A percentile compares a stretch with the other conserved stretches of the same genome.
Evolutionary conservation across 495 filamentous ascomycete genomes (phyloP).

Genomic region (Zalerion maritima): DNA sequence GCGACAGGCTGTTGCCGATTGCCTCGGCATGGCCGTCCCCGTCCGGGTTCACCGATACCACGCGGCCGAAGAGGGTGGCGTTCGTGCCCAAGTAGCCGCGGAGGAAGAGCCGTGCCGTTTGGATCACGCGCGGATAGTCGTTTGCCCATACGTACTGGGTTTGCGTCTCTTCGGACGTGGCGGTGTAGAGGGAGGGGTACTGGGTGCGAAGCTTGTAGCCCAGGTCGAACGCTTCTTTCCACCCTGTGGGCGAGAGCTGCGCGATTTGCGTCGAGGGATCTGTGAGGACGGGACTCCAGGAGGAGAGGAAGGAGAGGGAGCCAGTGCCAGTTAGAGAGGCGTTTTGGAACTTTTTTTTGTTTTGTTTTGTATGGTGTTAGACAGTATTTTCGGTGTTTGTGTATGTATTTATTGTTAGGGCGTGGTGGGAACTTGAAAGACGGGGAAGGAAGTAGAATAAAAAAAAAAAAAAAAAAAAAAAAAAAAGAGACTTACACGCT

Average conservation of each 20-base stretch:
- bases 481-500: constrained; percentile 19
- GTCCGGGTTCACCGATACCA: constrained; percentile 35
- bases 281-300: constrained; percentile 38
- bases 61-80: constrained; percentile 28
- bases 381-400: background rate
- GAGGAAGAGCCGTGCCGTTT: constrained; percentile 38
- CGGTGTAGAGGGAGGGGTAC: constrained; percentile 40
- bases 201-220: constrained; percentile 20
- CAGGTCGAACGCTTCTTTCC: constrained; percentile 35
- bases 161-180: constrained; percentile 37
- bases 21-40: constrained; percentile 20
- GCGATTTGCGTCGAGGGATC: constrained; percentile 33
- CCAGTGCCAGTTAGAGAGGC: constrained; percentile 28
- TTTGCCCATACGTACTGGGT: constrained; percentile 45
- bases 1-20: constrained; percentile 37
- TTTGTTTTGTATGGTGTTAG: background rate
- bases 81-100: constrained; percentile 37
- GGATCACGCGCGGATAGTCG: constrained; percentile 36
- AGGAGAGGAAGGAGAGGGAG: constrained; percentile 29
- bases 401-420: no score
- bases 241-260: constrained; percentile 37
- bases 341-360: constrained; percentile 21
- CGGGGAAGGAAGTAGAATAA: no score
- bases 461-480: no score
- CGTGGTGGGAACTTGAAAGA: background rate